phyloP scores from a whole-genome alignment of 129 eudicot genomes.

The Flaveria ramosissima region DNA sequence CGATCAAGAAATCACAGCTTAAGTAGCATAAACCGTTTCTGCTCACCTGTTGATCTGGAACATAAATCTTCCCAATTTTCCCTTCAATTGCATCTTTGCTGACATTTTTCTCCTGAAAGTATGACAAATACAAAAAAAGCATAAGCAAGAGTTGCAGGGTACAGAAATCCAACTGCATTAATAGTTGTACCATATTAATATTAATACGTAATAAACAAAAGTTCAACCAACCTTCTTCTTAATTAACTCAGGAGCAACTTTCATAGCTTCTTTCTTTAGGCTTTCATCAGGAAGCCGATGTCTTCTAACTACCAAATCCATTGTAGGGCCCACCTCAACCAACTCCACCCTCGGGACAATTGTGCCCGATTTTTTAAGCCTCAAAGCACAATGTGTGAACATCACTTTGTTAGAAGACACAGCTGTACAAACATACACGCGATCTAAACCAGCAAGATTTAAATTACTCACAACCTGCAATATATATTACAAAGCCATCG shows the following conservation, averaged over 20 bases:
- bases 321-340: slow-evolving; percentile 95
- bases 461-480: slow-evolving; percentile 69
- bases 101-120: slow-evolving; percentile 81
- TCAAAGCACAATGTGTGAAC: slow-evolving; percentile 82
- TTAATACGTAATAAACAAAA: slow-evolving; percentile 3
- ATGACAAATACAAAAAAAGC: slow-evolving; percentile 11
- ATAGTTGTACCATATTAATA: too few relatives aligned
- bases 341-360: slow-evolving; percentile 80
- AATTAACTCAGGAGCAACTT: slow-evolving; percentile 58
- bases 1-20: too few relatives aligned
- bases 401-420: slow-evolving; percentile 64
- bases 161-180: background rate
- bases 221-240: slow-evolving; percentile 73
- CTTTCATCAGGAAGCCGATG: slow-evolving; percentile 85
- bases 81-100: slow-evolving; percentile 74
- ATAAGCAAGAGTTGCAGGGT: background rate
- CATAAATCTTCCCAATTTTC: slow-evolving; percentile 76
- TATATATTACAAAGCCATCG: background rate
- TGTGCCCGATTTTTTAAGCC: slow-evolving; percentile 89
- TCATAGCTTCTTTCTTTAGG: slow-evolving; percentile 79
- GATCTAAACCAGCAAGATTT: slow-evolving; percentile 93
- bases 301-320: slow-evolving; percentile 92
- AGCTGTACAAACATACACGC: slow-evolving; percentile 85
- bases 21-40: background rate
- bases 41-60: slow-evolving; percentile 90